Percentiles rank a stretch among this genome's conserved stretches.
phyloP scores from a whole-genome alignment of 495 filamentous ascomycete genomes.

The Tuber brumale region DNA sequence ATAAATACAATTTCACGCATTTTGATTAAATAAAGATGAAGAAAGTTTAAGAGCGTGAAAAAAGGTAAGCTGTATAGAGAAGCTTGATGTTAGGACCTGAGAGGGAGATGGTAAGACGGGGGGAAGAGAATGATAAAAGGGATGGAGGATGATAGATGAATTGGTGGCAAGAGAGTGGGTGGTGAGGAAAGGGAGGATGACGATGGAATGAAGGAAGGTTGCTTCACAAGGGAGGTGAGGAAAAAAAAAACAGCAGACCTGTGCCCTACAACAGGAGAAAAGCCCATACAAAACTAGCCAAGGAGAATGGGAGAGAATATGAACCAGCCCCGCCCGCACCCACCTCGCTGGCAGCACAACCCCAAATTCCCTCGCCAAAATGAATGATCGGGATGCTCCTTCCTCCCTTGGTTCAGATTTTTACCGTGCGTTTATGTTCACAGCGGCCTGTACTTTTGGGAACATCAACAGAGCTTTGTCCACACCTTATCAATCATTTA shows the following conservation, averaged over 20 bases:
- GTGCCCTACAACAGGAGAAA: constrained; percentile 3
- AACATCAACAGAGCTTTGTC: neutral
- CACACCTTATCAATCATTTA: neutral
- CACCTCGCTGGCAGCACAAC: neutral
- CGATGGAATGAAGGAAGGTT: constrained; percentile 23
- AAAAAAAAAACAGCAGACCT: neutral
- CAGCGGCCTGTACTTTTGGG: neutral
- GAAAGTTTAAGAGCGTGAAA: constrained; percentile 18
- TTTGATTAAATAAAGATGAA: constrained; percentile 45
- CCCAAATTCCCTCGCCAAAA: constrained; percentile 1
- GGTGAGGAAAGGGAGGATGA: constrained; percentile 35
- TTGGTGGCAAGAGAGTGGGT: neutral
- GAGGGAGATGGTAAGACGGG: neutral
- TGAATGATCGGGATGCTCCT: neutral
- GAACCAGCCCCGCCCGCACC: neutral
- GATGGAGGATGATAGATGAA: constrained; percentile 6
- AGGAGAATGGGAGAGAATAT: neutral
- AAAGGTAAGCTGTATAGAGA: neutral
- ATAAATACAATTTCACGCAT: constrained; percentile 86
- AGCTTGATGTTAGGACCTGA: neutral
- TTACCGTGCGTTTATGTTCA: neutral
- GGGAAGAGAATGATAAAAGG: constrained; percentile 1
- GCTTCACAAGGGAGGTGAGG: neutral
- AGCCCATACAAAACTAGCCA: neutral
- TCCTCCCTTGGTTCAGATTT: neutral